Conservation (phyloP, 441 rosid species). For the Manihot esculenta region DNA sequence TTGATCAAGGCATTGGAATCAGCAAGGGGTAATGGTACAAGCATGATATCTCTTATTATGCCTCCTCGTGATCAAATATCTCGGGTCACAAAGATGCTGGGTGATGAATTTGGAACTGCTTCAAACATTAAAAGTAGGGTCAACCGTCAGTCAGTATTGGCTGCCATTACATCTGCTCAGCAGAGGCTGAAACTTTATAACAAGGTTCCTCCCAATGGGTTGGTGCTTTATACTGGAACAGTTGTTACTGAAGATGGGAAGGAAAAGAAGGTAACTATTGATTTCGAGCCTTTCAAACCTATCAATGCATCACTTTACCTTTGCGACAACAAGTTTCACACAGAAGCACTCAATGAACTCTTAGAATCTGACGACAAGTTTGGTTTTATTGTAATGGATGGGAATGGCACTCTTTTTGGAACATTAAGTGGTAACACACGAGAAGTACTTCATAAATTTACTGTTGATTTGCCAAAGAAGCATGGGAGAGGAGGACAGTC, state of each 20-base stretch:
- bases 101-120: constrained; percentile 85
- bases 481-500: constrained; percentile 98
- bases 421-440: constrained; percentile 80
- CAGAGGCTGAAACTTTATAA: constrained; percentile 82
- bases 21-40: constrained; percentile 83
- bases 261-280: constrained; percentile 88
- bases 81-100: constrained; percentile 83
- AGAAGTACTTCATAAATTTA: constrained; percentile 80
- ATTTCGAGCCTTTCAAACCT: constrained; percentile 87
- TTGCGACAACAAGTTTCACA: constrained; percentile 82
- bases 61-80: constrained; percentile 90
- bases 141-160: constrained; percentile 82
- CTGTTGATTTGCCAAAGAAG: constrained; percentile 86
- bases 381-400: constrained; percentile 87
- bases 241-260: constrained; percentile 82
- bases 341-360: constrained; percentile 80
- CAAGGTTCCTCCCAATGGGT: constrained; percentile 82
- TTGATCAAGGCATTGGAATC: constrained; percentile 75
- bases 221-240: constrained; percentile 83
- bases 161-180: constrained; percentile 85
- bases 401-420: constrained; percentile 80
- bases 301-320: constrained; percentile 78
- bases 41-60: constrained; percentile 90
- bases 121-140: constrained; percentile 82
- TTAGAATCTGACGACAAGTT: constrained; percentile 77